phyloP scores from a whole-genome alignment of 179 eudicot species.

The Drosera spatulata region DNA sequence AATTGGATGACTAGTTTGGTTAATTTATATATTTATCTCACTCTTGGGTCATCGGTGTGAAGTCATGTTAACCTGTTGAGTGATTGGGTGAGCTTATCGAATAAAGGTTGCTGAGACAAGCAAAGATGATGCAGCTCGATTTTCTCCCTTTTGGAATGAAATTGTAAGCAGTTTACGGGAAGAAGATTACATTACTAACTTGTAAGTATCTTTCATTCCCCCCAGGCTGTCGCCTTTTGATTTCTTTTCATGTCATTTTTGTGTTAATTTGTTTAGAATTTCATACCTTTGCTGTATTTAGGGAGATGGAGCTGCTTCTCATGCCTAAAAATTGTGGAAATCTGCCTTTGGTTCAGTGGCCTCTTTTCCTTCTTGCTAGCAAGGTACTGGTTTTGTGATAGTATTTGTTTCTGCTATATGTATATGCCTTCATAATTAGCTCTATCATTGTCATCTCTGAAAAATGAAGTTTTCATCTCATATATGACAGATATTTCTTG shows the following conservation, averaged over 20 bases:
- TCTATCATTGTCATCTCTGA: not conserved
- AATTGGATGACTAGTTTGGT: no score
- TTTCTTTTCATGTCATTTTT: not conserved
- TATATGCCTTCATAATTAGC: not conserved
- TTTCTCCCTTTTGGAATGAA: conserved; percentile 99
- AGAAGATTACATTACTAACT: conserved; percentile 70
- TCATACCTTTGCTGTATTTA: conserved; percentile 2
- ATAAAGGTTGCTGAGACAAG: conserved; percentile 51
- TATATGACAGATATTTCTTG: conserved; percentile 65
- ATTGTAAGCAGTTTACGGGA: conserved; percentile 80
- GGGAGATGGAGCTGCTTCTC: conserved; percentile 91
- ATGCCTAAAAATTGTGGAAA: conserved; percentile 84
- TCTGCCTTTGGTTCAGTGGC: conserved; percentile 95
- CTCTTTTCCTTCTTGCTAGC: conserved; percentile 97
- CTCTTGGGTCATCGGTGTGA: not conserved
- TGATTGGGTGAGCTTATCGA: conserved; percentile 9
- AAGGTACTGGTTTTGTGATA: conserved; percentile 35
- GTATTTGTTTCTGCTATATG: not conserved
- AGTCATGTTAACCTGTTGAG: not conserved
- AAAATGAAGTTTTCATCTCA: not conserved
- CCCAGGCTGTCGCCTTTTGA: no score
- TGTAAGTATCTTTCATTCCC: conserved; percentile 31
- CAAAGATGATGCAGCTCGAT: conserved; percentile 76
- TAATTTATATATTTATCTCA: no score
- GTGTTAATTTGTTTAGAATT: no score